Percentiles rank a stretch among this genome's conserved stretches.
Evolutionary conservation across 306 rosid genomes (phyloP).

Genomic region (Alnus rubra): DNA sequence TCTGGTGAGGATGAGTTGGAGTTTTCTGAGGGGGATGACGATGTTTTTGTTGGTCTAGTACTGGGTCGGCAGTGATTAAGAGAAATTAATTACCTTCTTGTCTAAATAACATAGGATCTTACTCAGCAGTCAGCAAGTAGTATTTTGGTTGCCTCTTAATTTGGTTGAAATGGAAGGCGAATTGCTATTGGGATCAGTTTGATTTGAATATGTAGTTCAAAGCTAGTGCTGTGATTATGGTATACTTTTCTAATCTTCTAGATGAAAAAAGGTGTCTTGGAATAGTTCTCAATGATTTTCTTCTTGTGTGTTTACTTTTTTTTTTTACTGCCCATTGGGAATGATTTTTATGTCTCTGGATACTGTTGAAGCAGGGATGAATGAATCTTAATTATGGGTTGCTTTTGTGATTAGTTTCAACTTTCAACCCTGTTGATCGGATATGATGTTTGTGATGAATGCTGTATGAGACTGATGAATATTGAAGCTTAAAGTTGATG

Average conservation of each 20-base stretch:
- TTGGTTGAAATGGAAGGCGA: background rate
- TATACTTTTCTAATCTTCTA: background rate
- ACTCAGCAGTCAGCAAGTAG: background rate
- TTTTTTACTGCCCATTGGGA: background rate
- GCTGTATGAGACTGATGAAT: too few relatives aligned
- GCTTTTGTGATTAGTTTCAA: background rate
- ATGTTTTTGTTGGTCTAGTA: slow-evolving; percentile 36
- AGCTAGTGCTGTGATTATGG: background rate
- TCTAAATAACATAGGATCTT: background rate
- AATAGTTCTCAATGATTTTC: background rate
- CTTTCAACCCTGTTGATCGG: background rate
- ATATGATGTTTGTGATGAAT: too few relatives aligned
- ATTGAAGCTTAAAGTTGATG: too few relatives aligned
- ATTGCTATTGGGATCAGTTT: background rate
- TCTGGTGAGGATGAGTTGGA: slow-evolving; percentile 37
- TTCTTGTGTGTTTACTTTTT: background rate
- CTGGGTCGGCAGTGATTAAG: background rate
- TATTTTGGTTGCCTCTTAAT: background rate
- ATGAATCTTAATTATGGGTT: background rate
- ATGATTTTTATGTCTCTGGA: too few relatives aligned
- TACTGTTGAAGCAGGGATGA: background rate
- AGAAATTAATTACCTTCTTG: background rate
- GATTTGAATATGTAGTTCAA: background rate
- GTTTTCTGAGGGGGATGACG: slow-evolving; percentile 46
- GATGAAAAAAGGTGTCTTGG: background rate